Percentiles rank a stretch among this genome's conserved stretches.
phyloP scores from a whole-genome alignment of 768 basidiomycete genomes.

The Sarcomyxa edulis region DNA sequence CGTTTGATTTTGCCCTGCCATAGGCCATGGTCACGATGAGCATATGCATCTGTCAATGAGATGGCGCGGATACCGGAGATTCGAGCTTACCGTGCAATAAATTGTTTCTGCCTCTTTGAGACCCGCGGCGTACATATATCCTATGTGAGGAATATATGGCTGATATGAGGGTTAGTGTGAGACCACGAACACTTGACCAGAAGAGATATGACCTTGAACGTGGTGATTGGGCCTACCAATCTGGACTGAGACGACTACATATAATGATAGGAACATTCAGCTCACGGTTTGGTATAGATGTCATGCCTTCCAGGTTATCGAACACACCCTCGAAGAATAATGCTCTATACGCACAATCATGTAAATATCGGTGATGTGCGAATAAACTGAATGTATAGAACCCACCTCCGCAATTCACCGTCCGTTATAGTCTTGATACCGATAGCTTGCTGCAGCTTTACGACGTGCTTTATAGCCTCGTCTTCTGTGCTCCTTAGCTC shows the following conservation, averaged over 20 bases:
- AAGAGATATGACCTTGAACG: slow-evolving; percentile 55
- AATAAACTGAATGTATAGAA: background rate
- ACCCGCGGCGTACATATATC: slow-evolving; percentile 34
- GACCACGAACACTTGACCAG: too few relatives aligned
- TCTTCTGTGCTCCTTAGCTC: slow-evolving; percentile 47
- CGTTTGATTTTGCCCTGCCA: slow-evolving; percentile 59
- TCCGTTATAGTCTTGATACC: slow-evolving; percentile 62
- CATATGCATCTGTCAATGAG: too few relatives aligned
- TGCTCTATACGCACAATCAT: too few relatives aligned
- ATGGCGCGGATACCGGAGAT: too few relatives aligned
- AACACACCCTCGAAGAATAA: slow-evolving; percentile 65
- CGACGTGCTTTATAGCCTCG: slow-evolving; percentile 45
- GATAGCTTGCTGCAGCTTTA: slow-evolving; percentile 46
- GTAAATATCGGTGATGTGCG: background rate
- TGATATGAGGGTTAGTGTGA: too few relatives aligned
- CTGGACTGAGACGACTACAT: slow-evolving; percentile 2
- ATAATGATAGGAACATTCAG: slow-evolving; percentile 9
- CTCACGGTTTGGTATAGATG: slow-evolving; percentile 42
- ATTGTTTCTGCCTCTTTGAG: slow-evolving; percentile 31
- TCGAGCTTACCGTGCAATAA: slow-evolving; percentile 35
- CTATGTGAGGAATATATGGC: slow-evolving; percentile 44
- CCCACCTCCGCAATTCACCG: slow-evolving; percentile 45
- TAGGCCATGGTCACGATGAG: too few relatives aligned
- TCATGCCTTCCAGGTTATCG: slow-evolving; percentile 62
- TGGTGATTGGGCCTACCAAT: slow-evolving; percentile 34